These are phyloP conservation scores for Vairimorpha ceranae DNA, from an alignment of 371 early-diverging fungal genomes.

Conservation along the genomic window DNA sequence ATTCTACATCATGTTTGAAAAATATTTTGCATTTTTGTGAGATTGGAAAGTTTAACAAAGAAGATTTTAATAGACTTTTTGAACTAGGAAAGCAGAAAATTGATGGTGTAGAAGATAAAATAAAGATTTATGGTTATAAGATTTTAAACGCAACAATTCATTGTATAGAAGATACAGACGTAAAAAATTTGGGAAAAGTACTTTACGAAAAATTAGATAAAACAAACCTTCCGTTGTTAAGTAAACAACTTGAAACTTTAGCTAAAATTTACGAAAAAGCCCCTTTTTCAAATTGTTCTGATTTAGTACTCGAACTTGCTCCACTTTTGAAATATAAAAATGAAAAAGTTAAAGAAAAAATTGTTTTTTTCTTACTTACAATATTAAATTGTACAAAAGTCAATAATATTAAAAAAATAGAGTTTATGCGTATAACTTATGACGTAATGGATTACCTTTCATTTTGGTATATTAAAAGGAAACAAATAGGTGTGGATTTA, in stretches of 20 bases:
- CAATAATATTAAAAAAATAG: conserved; percentile 64
- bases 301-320: background rate
- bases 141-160: background rate
- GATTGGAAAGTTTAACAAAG: background rate
- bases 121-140: background rate
- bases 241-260: background rate
- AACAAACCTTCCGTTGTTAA: background rate
- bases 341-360: background rate
- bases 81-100: background rate
- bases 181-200: background rate
- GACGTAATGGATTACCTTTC: conserved; percentile 85
- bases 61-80: background rate
- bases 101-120: background rate
- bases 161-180: background rate
- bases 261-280: background rate
- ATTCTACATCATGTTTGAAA: background rate
- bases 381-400: background rate
- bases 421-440: conserved; percentile 97
- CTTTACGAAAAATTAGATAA: background rate
- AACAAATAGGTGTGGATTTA: conserved; percentile 83
- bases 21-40: background rate
- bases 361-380: background rate
- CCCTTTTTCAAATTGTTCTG: background rate
- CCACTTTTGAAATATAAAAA: background rate
- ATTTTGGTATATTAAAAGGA: conserved; percentile 84